phyloP scores from a whole-genome alignment of 1,284 basidiomycete genomes.

The Austropuccinia psidii region DNA sequence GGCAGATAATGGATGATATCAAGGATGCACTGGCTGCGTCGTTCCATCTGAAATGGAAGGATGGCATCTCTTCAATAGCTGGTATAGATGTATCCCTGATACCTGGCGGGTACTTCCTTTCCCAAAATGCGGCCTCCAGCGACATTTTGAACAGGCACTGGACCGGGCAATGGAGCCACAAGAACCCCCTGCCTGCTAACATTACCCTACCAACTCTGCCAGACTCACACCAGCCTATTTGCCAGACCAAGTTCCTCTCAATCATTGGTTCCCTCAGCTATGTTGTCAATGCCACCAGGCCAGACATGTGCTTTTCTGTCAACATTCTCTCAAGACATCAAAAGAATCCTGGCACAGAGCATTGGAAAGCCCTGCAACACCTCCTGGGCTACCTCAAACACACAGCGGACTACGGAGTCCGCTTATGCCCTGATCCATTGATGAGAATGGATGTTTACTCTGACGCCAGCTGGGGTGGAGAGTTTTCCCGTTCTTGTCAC shows the following conservation, averaged over 20 bases:
- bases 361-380: background rate
- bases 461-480: constrained; percentile 4
- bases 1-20: background rate
- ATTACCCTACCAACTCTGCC: background rate
- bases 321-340: background rate
- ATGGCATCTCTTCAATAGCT: background rate
- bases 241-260: background rate
- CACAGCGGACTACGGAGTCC: background rate
- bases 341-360: background rate
- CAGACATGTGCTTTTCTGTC: constrained; percentile 8
- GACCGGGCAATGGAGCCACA: background rate
- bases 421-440: background rate
- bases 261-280: background rate
- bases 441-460: background rate
- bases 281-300: background rate
- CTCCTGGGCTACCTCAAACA: background rate
- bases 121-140: background rate
- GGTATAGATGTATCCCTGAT: background rate
- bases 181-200: background rate
- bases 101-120: background rate
- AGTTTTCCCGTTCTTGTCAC: background rate
- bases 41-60: background rate
- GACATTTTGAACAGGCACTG: background rate
- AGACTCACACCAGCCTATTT: background rate
- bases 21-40: background rate